Evolutionary conservation across 148 eudicot genomes (phyloP), one percentile per base, ranked within the genome.

Genomic region (Arctostaphylos glauca): DNA sequence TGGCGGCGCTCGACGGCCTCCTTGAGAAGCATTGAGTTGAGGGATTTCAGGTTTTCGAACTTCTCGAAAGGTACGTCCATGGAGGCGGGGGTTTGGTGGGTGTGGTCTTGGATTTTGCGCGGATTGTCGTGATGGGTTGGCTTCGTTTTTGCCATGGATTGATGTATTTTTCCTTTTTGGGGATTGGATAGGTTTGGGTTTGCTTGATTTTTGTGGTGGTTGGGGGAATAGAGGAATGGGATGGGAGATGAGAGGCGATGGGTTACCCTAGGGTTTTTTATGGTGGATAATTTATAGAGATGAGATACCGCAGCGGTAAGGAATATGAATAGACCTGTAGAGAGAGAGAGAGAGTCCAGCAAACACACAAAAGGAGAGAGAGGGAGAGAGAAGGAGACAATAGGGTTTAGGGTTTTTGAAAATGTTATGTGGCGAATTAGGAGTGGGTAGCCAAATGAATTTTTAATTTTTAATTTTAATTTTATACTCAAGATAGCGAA

Each of bases 101-200:
- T 21, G 14, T 82, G 47, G 56, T 88, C 74, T 77, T 66, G 79
- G 54, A 18, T 78, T 58, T 85, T 59, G 60, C 87, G 46, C 4
- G 81, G 70, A 2, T 91, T 83, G 9, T 87, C 80, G 44, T 84
- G 85, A 18, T 86, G 85, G 81, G 83, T 84, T 68, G 70, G 43
- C 86, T 95, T 93, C 90, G 86, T 95, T 86, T 90, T 95, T 44
- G 96, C 98, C 98, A 95, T 93, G 23, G 59, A 80, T 54, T 52
- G 76, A 46, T 71, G 81, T 0, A 1, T 23, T 9, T 64, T 66
- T 12, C 0, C 31, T 25, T 25, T 31, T 0, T 0, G 44, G 44
- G 71, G 18, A 9, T 31, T 25, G 14, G 38, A 2, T 50, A 9
- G 67, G 5, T 52, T 53, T 67, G 48, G 41, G 56, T n/a, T 14